A percentile compares a stretch with the other conserved stretches of the same genome.
phyloP scores from a whole-genome alignment of 192 early-diverging fungal genomes.

The Backusella mclennaniae region DNA sequence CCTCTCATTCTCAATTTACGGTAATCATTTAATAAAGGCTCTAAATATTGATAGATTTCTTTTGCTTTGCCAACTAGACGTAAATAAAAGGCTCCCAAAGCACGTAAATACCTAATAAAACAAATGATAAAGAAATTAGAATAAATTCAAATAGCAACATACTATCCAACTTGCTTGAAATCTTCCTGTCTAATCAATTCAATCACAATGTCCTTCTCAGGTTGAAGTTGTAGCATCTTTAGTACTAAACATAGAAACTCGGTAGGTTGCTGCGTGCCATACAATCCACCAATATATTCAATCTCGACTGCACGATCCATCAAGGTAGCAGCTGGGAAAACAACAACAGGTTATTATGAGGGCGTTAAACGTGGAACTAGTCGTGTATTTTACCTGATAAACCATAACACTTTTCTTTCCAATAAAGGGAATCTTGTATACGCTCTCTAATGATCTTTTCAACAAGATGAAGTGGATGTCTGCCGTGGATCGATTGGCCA shows the following conservation, averaged over 20 bases:
- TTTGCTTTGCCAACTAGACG: conserved; percentile 73
- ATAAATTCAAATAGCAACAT: not conserved
- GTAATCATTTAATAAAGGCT: conserved; percentile 83
- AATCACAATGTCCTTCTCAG: conserved; percentile 81
- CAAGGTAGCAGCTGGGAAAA: conserved; percentile 68
- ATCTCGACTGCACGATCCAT: conserved; percentile 86
- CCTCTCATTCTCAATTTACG: conserved; percentile 73
- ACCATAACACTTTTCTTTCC: conserved; percentile 97
- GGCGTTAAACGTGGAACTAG: not conserved
- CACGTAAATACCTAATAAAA: conserved; percentile 68
- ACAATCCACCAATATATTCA: conserved; percentile 76
- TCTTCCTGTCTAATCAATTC: conserved; percentile 81
- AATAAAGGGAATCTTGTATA: conserved; percentile 91
- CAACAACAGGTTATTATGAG: not conserved
- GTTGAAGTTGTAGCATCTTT: conserved; percentile 93
- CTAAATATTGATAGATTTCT: conserved; percentile 84
- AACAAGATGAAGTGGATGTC: conserved; percentile 91
- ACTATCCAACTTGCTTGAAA: conserved; percentile 58
- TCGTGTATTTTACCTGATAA: conserved; percentile 61
- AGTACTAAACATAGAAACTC: conserved; percentile 88
- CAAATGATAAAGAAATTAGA: not conserved
- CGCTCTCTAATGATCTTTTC: conserved; percentile 91
- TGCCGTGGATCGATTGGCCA: conserved; percentile 77
- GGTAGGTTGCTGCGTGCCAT: conserved; percentile 83
- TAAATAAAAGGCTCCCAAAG: conserved; percentile 87